Evolutionary conservation across 495 filamentous ascomycete species (phyloP).

Genomic region (Aspergillus diversus): DNA sequence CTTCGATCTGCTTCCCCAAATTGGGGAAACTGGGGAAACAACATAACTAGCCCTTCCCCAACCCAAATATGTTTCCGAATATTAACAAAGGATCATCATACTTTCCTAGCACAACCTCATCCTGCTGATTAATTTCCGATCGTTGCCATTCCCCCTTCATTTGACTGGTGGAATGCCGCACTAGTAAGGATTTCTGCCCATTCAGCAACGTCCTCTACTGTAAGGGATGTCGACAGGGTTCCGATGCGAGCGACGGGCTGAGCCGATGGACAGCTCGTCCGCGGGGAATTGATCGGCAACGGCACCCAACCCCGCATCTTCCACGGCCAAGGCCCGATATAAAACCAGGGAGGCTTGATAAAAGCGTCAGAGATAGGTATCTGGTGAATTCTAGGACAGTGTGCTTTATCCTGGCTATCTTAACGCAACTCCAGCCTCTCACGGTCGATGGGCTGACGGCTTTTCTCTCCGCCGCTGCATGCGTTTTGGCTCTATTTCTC

Average conservation of each 20-base stretch:
- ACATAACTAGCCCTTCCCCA: not conserved
- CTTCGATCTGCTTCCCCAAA: too few relatives aligned
- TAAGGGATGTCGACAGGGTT: not conserved
- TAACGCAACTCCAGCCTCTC: too few relatives aligned
- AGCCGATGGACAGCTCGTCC: too few relatives aligned
- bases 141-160: not conserved
- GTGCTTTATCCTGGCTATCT: too few relatives aligned
- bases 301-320: too few relatives aligned
- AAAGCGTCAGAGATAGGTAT: too few relatives aligned
- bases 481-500: not conserved
- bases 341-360: too few relatives aligned
- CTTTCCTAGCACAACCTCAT: not conserved
- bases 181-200: not conserved
- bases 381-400: too few relatives aligned
- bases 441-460: too few relatives aligned
- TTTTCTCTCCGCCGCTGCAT: not conserved
- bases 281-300: too few relatives aligned
- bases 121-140: not conserved
- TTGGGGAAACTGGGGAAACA: too few relatives aligned
- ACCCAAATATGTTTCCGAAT: not conserved
- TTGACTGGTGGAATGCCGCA: not conserved
- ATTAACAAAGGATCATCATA: not conserved
- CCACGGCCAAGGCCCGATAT: too few relatives aligned
- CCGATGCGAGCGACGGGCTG: not conserved
- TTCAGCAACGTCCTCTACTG: not conserved